Percentiles rank a stretch among this genome's conserved stretches.
These are phyloP conservation scores for Ziziphus jujuba DNA, from an alignment of 306 rosid species.

Conservation along the genomic window DNA sequence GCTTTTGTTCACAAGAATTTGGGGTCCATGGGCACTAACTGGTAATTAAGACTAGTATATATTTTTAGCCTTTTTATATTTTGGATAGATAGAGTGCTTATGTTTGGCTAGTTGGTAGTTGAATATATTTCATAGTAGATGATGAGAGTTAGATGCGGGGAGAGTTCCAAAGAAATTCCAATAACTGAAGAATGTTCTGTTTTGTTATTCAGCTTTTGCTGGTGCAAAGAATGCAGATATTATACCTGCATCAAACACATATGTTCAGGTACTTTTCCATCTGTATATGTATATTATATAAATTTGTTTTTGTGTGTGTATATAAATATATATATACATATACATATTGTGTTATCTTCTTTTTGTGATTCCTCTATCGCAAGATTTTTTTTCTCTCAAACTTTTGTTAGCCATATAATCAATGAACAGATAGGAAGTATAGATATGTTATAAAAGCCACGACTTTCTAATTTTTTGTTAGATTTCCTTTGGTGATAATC, in stretches of 20 bases:
- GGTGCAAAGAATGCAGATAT: slow-evolving; percentile 65
- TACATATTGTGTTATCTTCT: background rate
- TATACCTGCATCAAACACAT: slow-evolving; percentile 81
- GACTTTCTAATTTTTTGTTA: background rate
- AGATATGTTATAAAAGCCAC: background rate
- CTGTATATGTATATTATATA: background rate
- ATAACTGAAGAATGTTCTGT: slow-evolving; percentile 33
- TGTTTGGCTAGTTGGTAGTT: background rate
- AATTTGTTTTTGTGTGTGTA: too few species aligned
- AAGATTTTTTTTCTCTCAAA: background rate
- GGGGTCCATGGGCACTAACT: slow-evolving; percentile 65
- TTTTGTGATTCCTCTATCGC: background rate
- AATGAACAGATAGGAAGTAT: background rate
- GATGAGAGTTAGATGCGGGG: slow-evolving; percentile 21
- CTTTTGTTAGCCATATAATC: too few species aligned
- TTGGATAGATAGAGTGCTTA: background rate
- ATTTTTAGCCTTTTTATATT: slow-evolving; percentile 1
- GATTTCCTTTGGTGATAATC: background rate
- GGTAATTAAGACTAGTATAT: slow-evolving; percentile 47
- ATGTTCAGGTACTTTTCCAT: slow-evolving; percentile 63
- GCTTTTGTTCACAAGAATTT: slow-evolving; percentile 71
- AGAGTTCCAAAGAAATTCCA: slow-evolving; percentile 23
- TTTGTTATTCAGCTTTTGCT: slow-evolving; percentile 62
- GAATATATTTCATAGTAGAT: slow-evolving; percentile 13
- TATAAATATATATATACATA: background rate